These are phyloP conservation scores for Aspergillus calidoustus DNA, from an alignment of 2,329 filamentous ascomycete species.

Conservation along the genomic window DNA sequence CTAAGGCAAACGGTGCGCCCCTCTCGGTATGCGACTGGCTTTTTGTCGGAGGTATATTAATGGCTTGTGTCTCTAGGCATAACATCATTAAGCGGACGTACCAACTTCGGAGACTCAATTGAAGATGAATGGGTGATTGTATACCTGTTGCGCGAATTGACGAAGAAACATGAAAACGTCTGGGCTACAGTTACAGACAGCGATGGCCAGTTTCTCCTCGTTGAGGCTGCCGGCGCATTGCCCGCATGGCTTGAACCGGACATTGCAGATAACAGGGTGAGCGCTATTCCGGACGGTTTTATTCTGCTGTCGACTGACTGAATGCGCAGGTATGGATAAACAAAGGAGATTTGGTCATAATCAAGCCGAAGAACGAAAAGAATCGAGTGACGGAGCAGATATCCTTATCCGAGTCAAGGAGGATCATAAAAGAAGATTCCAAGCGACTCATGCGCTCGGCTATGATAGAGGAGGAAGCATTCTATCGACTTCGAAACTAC, in stretches of 20 bases:
- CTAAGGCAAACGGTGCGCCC: constrained; percentile 63
- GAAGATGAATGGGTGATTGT: constrained; percentile 98
- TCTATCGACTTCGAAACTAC: constrained; percentile 85
- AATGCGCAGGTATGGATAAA: constrained; percentile 76
- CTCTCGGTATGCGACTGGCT: not conserved
- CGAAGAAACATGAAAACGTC: constrained; percentile 69
- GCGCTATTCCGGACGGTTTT: constrained; percentile 16
- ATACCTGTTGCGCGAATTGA: constrained; percentile 82
- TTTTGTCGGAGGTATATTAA: constrained; percentile 6
- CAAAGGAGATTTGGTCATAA: constrained; percentile 72
- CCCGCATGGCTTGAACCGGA: constrained; percentile 93
- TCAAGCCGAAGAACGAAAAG: constrained; percentile 59
- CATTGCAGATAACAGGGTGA: constrained; percentile 76
- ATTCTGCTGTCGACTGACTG: not conserved
- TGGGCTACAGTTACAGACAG: constrained; percentile 86
- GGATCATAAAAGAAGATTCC: constrained; percentile 61
- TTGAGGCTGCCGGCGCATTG: constrained; percentile 87
- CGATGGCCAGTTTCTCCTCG: constrained; percentile 92
- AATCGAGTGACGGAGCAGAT: constrained; percentile 53
- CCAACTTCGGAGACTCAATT: constrained; percentile 90
- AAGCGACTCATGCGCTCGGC: constrained; percentile 70
- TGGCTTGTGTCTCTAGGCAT: constrained; percentile 38
- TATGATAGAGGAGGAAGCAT: constrained; percentile 83
- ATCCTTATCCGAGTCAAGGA: constrained; percentile 66
- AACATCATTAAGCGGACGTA: constrained; percentile 72